Conservation (phyloP, 2,329 filamentous ascomycete genomes). For the Alternaria dauci region DNA sequence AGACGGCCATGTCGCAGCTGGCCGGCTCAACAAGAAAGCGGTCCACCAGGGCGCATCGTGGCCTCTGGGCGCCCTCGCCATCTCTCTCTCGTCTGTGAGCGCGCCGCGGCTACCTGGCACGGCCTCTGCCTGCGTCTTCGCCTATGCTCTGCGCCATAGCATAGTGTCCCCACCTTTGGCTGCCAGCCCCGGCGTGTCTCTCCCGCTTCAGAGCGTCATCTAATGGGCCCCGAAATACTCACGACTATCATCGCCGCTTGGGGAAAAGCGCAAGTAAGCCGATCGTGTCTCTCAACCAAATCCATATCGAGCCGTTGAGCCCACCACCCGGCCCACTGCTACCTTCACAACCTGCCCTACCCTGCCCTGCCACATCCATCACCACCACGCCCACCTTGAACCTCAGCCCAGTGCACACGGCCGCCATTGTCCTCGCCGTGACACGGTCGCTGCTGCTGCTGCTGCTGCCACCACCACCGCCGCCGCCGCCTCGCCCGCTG, state of each 20-base stretch:
- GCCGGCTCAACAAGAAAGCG: slow-evolving; percentile 18
- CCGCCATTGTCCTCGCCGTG: slow-evolving; percentile 8
- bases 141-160: slow-evolving; percentile 4
- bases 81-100: neutral
- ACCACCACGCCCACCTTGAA: neutral
- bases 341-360: neutral
- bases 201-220: slow-evolving; percentile 29
- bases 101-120: neutral
- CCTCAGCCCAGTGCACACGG: slow-evolving; percentile 2
- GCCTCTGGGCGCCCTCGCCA: neutral
- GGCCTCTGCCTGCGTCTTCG: slow-evolving; percentile 4
- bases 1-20: slow-evolving; percentile 3
- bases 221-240: slow-evolving; percentile 23
- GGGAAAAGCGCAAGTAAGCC: slow-evolving; percentile 23
- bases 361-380: neutral
- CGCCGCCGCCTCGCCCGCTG: slow-evolving; percentile 11
- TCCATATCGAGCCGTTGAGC: slow-evolving; percentile 25
- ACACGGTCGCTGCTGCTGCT: neutral
- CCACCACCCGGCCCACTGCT: slow-evolving; percentile 9
- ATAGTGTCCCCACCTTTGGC: slow-evolving; percentile 22
- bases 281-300: slow-evolving; percentile 29
- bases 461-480: too few species aligned
- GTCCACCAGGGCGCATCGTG: slow-evolving; percentile 4
- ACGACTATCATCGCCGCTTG: slow-evolving; percentile 23
- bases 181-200: slow-evolving; percentile 18